Base-by-base conservation (phyloP, 495 filamentous ascomycete species). In the Aspergillus biplanus region DNA sequence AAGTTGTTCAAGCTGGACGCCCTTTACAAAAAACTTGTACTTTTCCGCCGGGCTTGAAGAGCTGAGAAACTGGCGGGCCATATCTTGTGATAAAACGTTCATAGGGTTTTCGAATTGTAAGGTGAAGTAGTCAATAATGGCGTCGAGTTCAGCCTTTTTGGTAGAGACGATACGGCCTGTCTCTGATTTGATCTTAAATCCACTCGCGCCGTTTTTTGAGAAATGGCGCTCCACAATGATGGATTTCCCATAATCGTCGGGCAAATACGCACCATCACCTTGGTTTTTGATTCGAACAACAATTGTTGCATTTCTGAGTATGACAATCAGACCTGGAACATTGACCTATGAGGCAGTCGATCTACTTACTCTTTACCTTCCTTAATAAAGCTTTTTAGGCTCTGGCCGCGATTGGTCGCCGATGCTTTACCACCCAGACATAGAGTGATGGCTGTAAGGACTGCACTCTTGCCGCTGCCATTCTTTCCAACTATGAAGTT, bases 401-500 rank as follows among this genome's bases (percentile, higher is more conserved):
- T 95, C 61, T 89, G 89, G n/a, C 94, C 95, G 54, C 95, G 88
- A 69, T 97, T 97, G n/a, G 95, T 98, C 5, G 91, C 85, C 49
- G 89, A 90, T n/a, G 94, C 92, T 73, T 97, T 97, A 3, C 92
- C 95, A 39, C 95, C 96, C 7, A 99, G 82, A 68, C 96, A 98
- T 34, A 99, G 81, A 0, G 93, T 97, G 58, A 99, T 86, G 7
- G 92, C 95, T 3, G 95, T 97, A n/a, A 99, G 78, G 21, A 98
- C 88, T 27, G 95, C 95, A 72, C 94, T 97, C 78, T 99, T 99
- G n/a, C 95, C 95, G 69, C 95, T 98, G 46, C 95, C 95, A 73
- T 99, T 99, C 70, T 96, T 92, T 4, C 95, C 95, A 58, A 97
- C 92, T 55, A 99, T 92, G 75, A 98, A 99, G 73, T 98, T 99